These are phyloP conservation scores for Gonapodya sp. DNA, from an alignment of 192 early-diverging fungal species.

Conservation along the genomic window DNA sequence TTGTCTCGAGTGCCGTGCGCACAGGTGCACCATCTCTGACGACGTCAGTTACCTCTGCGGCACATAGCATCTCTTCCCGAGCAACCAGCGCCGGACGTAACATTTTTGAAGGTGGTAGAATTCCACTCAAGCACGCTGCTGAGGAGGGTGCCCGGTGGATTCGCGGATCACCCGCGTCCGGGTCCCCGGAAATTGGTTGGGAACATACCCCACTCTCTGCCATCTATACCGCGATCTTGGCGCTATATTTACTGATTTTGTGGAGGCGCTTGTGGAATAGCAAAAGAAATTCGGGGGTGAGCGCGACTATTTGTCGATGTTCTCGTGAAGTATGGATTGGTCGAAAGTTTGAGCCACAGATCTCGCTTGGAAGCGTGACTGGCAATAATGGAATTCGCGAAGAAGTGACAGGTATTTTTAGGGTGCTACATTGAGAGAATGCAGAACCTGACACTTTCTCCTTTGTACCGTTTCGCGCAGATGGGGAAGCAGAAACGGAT, in stretches of 20 bases:
- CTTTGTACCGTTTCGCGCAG: no score
- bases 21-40: background rate
- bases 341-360: no score
- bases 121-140: background rate
- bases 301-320: background rate
- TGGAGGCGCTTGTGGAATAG: background rate
- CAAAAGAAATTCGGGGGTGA: background rate
- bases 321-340: no score
- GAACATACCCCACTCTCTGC: background rate
- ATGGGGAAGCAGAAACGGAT: no score
- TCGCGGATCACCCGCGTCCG: background rate
- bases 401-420: no score
- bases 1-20: background rate
- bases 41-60: background rate
- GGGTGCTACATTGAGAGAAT: no score
- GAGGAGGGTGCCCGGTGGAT: background rate
- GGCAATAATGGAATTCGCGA: no score
- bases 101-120: background rate
- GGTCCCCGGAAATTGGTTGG: background rate
- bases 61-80: background rate
- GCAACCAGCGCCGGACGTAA: background rate
- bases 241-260: background rate
- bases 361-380: no score
- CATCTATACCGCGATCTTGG: background rate
- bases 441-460: no score